phyloP scores from a whole-genome alignment of 805 yeast genomes.

The Wickerhamiella cacticola region DNA sequence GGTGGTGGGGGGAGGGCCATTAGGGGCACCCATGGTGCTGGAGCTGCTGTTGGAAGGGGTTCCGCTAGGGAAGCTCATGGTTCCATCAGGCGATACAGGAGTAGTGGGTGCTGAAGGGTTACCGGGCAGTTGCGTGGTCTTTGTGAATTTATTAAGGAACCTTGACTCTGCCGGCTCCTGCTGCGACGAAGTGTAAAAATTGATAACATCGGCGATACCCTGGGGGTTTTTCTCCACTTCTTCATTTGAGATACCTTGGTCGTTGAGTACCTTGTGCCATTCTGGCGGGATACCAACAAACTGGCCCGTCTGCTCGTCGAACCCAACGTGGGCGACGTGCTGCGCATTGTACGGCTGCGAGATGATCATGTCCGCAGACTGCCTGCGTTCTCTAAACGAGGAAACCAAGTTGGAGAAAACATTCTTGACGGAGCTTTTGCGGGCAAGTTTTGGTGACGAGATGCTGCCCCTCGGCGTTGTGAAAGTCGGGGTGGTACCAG shows the following conservation, averaged over 20 bases:
- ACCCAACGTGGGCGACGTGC: slow-evolving; percentile 91
- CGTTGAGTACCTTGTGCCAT: slow-evolving; percentile 75
- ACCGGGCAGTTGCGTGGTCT: background rate
- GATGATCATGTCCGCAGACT: slow-evolving; percentile 35
- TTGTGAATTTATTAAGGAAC: slow-evolving; percentile 22
- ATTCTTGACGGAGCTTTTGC: background rate
- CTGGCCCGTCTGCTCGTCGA: slow-evolving; percentile 70
- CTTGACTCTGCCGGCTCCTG: slow-evolving; percentile 19
- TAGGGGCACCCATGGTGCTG: background rate
- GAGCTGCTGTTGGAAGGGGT: background rate
- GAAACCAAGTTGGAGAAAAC: slow-evolving; percentile 12
- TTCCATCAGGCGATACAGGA: slow-evolving; percentile 2
- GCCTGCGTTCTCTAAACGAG: slow-evolving; percentile 10
- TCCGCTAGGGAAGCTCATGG: background rate
- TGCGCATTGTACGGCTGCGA: slow-evolving; percentile 87
- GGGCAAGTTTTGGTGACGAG: slow-evolving; percentile 2
- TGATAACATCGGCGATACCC: slow-evolving; percentile 84
- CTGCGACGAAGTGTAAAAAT: slow-evolving; percentile 41
- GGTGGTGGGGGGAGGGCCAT: slow-evolving; percentile 1
- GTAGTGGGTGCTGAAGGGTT: slow-evolving; percentile 1
- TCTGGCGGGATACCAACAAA: slow-evolving; percentile 87
- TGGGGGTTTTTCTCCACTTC: slow-evolving; percentile 91
- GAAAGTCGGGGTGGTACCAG: slow-evolving; percentile 1
- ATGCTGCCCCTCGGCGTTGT: slow-evolving; percentile 4
- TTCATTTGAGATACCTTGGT: slow-evolving; percentile 73